phyloP scores from a whole-genome alignment of 192 early-diverging fungal species.

The Coemansia sp. region DNA sequence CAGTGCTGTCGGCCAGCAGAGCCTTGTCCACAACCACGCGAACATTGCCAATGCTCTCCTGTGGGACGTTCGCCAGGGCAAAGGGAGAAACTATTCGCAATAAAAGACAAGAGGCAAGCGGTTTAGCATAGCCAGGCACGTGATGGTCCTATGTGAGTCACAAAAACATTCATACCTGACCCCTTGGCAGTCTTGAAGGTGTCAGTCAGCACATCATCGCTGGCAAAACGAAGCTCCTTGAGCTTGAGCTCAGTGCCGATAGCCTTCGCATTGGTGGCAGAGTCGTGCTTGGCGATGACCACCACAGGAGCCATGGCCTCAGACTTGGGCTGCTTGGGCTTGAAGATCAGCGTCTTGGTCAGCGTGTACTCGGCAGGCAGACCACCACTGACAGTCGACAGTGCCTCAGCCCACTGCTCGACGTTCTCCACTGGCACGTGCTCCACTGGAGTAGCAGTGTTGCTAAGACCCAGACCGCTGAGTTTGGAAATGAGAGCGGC shows the following conservation, averaged over 20 bases:
- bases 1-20: slow-evolving; percentile 51
- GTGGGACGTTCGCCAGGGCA: slow-evolving; percentile 60
- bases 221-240: slow-evolving; percentile 73
- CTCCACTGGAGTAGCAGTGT: slow-evolving; percentile 39
- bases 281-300: slow-evolving; percentile 59
- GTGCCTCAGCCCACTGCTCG: slow-evolving; percentile 56
- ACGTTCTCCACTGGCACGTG: slow-evolving; percentile 59
- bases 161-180: slow-evolving; percentile 51
- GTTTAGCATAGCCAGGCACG: not conserved
- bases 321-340: slow-evolving; percentile 73
- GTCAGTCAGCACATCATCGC: slow-evolving; percentile 59
- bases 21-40: slow-evolving; percentile 72
- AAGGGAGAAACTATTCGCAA: slow-evolving; percentile 69
- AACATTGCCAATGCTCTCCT: slow-evolving; percentile 56
- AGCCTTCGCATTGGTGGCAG: slow-evolving; percentile 53
- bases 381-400: slow-evolving; percentile 26
- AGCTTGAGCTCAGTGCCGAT: slow-evolving; percentile 56
- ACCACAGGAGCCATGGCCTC: slow-evolving; percentile 61
- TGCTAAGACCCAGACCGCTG: slow-evolving; percentile 30
- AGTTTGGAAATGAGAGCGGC: slow-evolving; percentile 40
- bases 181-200: slow-evolving; percentile 59
- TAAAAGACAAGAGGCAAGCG: not conserved
- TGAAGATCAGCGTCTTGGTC: slow-evolving; percentile 74
- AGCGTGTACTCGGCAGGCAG: slow-evolving; percentile 37
- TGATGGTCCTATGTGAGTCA: slow-evolving; percentile 17